Percentiles rank a stretch among this genome's conserved stretches.
Conservation (phyloP, 768 basidiomycete species). For the Flagelloscypha sp. region DNA sequence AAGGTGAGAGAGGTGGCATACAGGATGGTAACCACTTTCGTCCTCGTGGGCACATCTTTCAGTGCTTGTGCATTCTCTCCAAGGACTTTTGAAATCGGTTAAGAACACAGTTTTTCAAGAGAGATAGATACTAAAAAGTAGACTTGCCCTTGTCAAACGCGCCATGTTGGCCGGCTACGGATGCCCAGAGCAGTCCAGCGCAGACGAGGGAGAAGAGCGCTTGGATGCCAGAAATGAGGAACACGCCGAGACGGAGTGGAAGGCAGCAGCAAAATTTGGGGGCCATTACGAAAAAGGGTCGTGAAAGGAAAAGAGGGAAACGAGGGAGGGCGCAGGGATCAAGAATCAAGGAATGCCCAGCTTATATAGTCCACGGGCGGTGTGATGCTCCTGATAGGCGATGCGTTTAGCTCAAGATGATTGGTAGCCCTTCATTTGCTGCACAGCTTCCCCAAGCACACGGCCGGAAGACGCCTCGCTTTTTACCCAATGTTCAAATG, state of each 20-base stretch:
- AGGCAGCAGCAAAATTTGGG: slow-evolving; percentile 36
- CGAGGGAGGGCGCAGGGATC: slow-evolving; percentile 1
- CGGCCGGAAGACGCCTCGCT: too few species aligned
- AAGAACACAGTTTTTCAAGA: too few species aligned
- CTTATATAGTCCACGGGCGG: slow-evolving; percentile 2
- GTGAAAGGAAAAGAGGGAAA: slow-evolving; percentile 3
- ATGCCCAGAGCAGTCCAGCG: slow-evolving; percentile 27
- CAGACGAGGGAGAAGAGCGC: slow-evolving; percentile 25
- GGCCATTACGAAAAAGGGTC: slow-evolving; percentile 21
- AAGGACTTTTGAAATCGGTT: neutral
- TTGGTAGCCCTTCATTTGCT: too few species aligned
- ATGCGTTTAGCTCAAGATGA: too few species aligned
- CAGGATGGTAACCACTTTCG: slow-evolving; percentile 24
- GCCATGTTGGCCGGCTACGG: slow-evolving; percentile 16
- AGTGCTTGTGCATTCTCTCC: slow-evolving; percentile 12
- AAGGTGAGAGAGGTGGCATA: slow-evolving; percentile 24
- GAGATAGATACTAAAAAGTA: too few species aligned
- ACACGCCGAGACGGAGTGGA: slow-evolving; percentile 33
- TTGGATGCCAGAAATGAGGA: slow-evolving; percentile 31
- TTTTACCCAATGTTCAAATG: too few species aligned
- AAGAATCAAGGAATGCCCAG: neutral
- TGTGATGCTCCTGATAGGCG: too few species aligned
- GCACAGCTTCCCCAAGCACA: too few species aligned
- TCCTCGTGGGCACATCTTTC: slow-evolving; percentile 16
- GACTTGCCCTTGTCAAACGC: slow-evolving; percentile 14